Percentiles rank a stretch among this genome's conserved stretches.
Evolutionary conservation across 164 flowering plant genomes (phyloP).

Genomic region (Liriodendron chinense): DNA sequence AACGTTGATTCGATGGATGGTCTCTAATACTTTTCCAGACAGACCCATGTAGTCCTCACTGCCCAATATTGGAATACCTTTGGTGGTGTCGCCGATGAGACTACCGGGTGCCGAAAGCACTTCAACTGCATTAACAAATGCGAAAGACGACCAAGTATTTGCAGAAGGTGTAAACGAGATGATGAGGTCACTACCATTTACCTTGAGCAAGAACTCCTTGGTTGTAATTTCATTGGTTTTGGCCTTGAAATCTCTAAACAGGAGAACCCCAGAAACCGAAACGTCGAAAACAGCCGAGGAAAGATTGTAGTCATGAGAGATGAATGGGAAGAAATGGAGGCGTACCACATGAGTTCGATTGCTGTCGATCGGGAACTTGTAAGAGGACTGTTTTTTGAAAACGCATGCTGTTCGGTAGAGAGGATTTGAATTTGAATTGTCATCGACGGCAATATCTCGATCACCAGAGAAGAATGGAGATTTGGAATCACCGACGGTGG

Average conservation of each 20-base stretch:
- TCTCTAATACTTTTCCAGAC: slow-evolving; percentile 48
- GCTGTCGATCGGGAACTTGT: slow-evolving; percentile 8
- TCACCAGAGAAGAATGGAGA: background rate
- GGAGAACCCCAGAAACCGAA: slow-evolving; percentile 37
- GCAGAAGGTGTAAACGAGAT: slow-evolving; percentile 49
- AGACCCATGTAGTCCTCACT: slow-evolving; percentile 32
- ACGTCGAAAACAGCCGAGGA: slow-evolving; percentile 52
- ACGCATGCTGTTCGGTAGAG: slow-evolving; percentile 16
- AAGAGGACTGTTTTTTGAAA: slow-evolving; percentile 6
- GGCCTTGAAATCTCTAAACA: slow-evolving; percentile 7
- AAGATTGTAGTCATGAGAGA: slow-evolving; percentile 23
- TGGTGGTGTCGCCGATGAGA: slow-evolving; percentile 48
- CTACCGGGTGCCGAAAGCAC: slow-evolving; percentile 69
- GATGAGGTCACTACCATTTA: slow-evolving; percentile 21
- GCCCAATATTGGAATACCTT: background rate
- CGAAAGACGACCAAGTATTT: slow-evolving; percentile 35
- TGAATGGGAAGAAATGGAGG: slow-evolving; percentile 59
- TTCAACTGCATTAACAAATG: slow-evolving; percentile 79
- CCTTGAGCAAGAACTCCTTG: slow-evolving; percentile 13
- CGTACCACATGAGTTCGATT: slow-evolving; percentile 72
- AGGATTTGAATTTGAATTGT: slow-evolving; percentile 11
- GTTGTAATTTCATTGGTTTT: background rate
- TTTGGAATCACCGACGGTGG: slow-evolving; percentile 14
- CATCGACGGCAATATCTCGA: slow-evolving; percentile 20
- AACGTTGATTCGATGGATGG: slow-evolving; percentile 66